phyloP scores from a whole-genome alignment of 495 filamentous ascomycete species.

The Hypoxylon trugodes region DNA sequence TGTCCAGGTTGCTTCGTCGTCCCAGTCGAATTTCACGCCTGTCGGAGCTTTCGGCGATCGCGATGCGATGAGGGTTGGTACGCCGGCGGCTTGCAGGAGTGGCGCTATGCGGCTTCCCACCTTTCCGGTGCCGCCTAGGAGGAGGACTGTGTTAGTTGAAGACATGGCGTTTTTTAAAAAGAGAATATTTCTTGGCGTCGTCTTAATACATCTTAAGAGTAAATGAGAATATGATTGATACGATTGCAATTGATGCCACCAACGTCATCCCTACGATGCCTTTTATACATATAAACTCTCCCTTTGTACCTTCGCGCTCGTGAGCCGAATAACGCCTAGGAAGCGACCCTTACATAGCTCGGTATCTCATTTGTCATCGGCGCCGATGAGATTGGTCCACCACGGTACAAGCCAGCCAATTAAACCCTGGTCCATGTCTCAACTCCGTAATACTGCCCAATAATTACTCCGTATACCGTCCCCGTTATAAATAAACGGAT shows the following conservation, averaged over 20 bases:
- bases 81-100: constrained; percentile 43
- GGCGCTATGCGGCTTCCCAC: constrained; percentile 52
- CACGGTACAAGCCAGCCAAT: background rate
- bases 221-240: too few relatives aligned
- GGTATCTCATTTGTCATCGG: too few relatives aligned
- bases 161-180: constrained; percentile 26
- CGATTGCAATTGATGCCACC: too few relatives aligned
- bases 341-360: too few relatives aligned
- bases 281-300: too few relatives aligned
- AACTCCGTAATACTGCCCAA: background rate
- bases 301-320: too few relatives aligned
- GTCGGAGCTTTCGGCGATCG: constrained; percentile 37
- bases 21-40: constrained; percentile 58
- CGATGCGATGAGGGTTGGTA: constrained; percentile 53
- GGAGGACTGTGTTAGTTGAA: constrained; percentile 44
- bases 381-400: background rate
- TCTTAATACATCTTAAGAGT: too few relatives aligned
- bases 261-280: too few relatives aligned
- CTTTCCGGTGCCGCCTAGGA: constrained; percentile 61
- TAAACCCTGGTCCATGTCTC: background rate
- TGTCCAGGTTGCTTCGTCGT: constrained; percentile 51
- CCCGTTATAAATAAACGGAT: background rate
- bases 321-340: too few relatives aligned
- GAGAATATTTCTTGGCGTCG: too few relatives aligned
- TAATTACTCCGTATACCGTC: background rate